Conservation (phyloP, 2,329 filamentous ascomycete species). For the Geosmithia morbida region DNA sequence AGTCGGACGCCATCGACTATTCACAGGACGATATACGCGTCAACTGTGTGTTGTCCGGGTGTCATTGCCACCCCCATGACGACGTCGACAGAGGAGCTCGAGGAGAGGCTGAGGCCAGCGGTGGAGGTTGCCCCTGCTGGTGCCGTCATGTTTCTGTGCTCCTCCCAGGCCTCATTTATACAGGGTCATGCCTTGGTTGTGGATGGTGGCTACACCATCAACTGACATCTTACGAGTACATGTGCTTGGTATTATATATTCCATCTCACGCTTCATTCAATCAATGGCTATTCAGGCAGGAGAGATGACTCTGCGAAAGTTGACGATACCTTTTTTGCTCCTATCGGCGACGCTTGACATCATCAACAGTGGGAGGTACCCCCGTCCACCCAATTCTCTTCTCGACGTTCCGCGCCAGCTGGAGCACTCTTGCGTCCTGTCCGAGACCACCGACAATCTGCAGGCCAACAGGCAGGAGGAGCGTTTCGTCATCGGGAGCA, state of each 20-base stretch:
- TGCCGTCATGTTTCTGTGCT: conserved; percentile 32
- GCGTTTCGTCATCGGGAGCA: conserved; percentile 18
- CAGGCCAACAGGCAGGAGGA: conserved; percentile 34
- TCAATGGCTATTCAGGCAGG: too few species aligned
- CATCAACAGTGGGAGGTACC: background rate
- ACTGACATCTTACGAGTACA: conserved; percentile 8
- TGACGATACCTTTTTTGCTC: too few species aligned
- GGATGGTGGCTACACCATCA: conserved; percentile 37
- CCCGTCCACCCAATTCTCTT: conserved; percentile 3
- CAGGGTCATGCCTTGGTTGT: conserved; percentile 37
- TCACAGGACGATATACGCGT: conserved; percentile 23
- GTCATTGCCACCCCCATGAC: conserved; percentile 31
- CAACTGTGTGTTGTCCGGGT: conserved; percentile 24
- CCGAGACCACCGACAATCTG: conserved; percentile 38
- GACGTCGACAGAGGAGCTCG: conserved; percentile 21
- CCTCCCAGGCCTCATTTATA: conserved; percentile 31
- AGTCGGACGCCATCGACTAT: conserved; percentile 41
- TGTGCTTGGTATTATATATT: too few species aligned
- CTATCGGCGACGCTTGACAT: background rate
- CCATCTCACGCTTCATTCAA: too few species aligned
- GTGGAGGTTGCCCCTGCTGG: conserved; percentile 32
- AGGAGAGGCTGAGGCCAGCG: conserved; percentile 21
- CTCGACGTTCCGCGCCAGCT: conserved; percentile 31
- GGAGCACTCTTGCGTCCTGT: conserved; percentile 30
- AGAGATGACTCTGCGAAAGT: too few species aligned